Evolutionary conservation across 2,329 filamentous ascomycete genomes (phyloP), one percentile per base, ranked within the genome.

Genomic region (Ophiostoma ulmi): DNA sequence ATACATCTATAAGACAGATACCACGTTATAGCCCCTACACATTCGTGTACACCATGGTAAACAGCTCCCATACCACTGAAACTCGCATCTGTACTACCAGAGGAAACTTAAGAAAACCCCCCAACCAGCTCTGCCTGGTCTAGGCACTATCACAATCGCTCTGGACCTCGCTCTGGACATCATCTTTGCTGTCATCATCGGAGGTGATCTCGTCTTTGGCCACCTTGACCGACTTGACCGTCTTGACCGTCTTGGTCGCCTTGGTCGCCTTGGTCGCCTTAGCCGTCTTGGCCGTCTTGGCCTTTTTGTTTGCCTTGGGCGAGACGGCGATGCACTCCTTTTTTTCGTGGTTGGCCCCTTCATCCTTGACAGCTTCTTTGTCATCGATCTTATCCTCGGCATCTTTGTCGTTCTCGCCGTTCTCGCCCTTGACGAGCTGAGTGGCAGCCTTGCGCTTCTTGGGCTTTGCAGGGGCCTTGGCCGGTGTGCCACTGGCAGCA

Each of bases 361-460:
- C 44, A 20, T n/a, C 44, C 44, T 48, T 48, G 44, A 7, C 44
- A 8, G 17, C 17, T 6, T 6, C 44, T 5, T 35, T 36, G 31
- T 31, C 31, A 6, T 31, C 58, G 58, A 3, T 14, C 10, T 17
- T 64, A 17, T 14, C 63, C 1, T 39, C 20, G 63, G 10, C n/a
- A 10, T 2, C 35, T 1, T 17, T 14, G 2, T 31, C 58, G 11
- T 35, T 20, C 1, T 48, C 44, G 20, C 17, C 26, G 22, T 17
- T n/a, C 6, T 64, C 61, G 2, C 26, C 31, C 61, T 64, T 64
- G 61, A 39, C 35, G 5, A 38, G 31, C 14, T 36, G 31, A 0
- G 61, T 31, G 13, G 35, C 64, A 3, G 64, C 64, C 38, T 67
- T 67, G 38, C 64, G 64, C 35, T 67, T 67, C 20, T 14, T 67